Base-by-base conservation (phyloP, 176 grass and related monocot species). In the Poa annua region DNA sequence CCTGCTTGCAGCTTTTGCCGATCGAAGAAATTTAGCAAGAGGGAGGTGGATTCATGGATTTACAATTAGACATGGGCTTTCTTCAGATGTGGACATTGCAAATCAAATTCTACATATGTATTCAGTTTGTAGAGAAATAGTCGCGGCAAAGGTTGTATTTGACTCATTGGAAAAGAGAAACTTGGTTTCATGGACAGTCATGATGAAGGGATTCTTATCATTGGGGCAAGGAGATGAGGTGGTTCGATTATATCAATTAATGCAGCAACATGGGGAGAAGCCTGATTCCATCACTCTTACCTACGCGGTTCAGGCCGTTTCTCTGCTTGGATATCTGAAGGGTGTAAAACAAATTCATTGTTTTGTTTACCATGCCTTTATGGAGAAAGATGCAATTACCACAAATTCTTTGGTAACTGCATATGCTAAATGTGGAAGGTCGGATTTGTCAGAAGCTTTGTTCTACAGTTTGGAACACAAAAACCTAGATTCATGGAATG, bases 161-260 rank as follows among this genome's bases (percentile, higher is more conserved):
- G 80, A 80, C 66, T 84, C 80, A 60, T 55, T 90, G 61, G 50
- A 67, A 72, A 79, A 83, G 6, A 93, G 86, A 84, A 90, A 86
- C 86, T 88, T 90, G 75, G 63, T 93, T 41, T 93, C 91, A 7
- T 93, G 91, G 91, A 93, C 91, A 29, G 20, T 52, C 39, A 90
- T 92, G 87, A 89, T 92, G 90, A 84, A 78, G 65, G 87, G 87
- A 53, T 92, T 45, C 75, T 83, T 92, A 79, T 89, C 79, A 66
- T 69, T 25, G 82, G 91, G 84, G 55, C 19, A 77, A 75, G 72
- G 25, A 68, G 81, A 81, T 68, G 81, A 87, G 36, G 71, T 79
- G 41, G 60, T 84, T 85, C 26, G 5, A 48, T 64, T 92, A 53
- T 89, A 42, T 79, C 83, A 62, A 48, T 51, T 73, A 74, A 89